phyloP scores from a whole-genome alignment of 108 stramenopile species.

The Cylindrotheca closterium region DNA sequence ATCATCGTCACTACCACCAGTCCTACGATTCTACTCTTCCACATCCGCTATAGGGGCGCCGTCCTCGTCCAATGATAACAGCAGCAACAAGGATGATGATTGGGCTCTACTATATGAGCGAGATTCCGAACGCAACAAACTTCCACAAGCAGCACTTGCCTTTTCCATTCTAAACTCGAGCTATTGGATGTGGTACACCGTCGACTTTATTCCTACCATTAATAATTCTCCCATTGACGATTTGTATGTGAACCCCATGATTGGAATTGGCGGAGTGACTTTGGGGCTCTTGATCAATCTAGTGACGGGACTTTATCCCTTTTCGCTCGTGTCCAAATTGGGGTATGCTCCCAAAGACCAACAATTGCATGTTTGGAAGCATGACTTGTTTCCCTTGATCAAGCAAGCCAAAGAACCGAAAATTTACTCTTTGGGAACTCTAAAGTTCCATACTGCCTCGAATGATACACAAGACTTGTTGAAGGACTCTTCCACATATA shows the following conservation, averaged over 20 bases:
- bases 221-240: slow-evolving; percentile 20
- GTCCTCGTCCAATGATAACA: too few species aligned
- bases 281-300: slow-evolving; percentile 21
- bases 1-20: not conserved
- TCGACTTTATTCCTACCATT: slow-evolving; percentile 34
- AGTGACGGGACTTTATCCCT: slow-evolving; percentile 18
- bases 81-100: not conserved
- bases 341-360: not conserved
- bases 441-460: slow-evolving; percentile 12
- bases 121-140: slow-evolving; percentile 27
- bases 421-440: slow-evolving; percentile 14
- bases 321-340: slow-evolving; percentile 17
- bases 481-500: slow-evolving; percentile 3
- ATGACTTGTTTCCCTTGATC: slow-evolving; percentile 26
- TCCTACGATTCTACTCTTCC: not conserved
- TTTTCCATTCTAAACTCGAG: slow-evolving; percentile 24
- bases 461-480: slow-evolving; percentile 21
- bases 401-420: not conserved
- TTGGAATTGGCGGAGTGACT: slow-evolving; percentile 11
- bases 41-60: too few species aligned
- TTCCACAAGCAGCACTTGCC: slow-evolving; percentile 23
- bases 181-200: slow-evolving; percentile 36
- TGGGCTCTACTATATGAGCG: slow-evolving; percentile 33
- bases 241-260: slow-evolving; percentile 22
- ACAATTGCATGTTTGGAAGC: slow-evolving; percentile 10